These are phyloP conservation scores for Canavalia ensiformis DNA, from an alignment of 306 rosid species.

Conservation along the genomic window DNA sequence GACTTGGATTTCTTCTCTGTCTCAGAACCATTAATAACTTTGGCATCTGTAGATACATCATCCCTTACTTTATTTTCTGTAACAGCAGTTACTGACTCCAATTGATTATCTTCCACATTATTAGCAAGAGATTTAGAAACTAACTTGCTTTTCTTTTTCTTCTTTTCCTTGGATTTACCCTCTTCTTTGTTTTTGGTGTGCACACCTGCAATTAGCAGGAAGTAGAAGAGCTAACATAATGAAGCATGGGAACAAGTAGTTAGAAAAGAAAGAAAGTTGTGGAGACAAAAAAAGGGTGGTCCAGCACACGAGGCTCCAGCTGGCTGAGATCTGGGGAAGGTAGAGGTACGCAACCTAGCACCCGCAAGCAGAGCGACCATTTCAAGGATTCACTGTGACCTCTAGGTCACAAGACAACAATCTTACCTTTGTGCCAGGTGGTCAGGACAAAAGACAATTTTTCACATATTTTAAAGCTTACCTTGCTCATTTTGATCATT, in stretches of 20 bases:
- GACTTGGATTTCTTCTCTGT: slow-evolving; percentile 61
- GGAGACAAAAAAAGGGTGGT: not conserved
- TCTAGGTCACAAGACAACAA: not conserved
- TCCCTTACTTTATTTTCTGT: slow-evolving; percentile 51
- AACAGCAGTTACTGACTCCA: slow-evolving; percentile 40
- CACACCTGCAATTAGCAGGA: slow-evolving; percentile 44
- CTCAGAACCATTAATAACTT: slow-evolving; percentile 50
- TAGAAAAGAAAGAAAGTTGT: not conserved
- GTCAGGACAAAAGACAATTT: not conserved
- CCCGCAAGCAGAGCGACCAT: not conserved
- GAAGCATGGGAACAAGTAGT: slow-evolving; percentile 5
- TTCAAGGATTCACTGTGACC: not conserved
- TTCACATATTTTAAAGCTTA: slow-evolving; percentile 45
- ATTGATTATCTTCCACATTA: slow-evolving; percentile 44
- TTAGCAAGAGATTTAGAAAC: slow-evolving; percentile 56
- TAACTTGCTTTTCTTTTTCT: slow-evolving; percentile 62
- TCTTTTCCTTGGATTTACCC: slow-evolving; percentile 61
- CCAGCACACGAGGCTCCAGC: not conserved
- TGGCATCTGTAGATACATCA: slow-evolving; percentile 45
- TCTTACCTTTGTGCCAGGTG: not conserved
- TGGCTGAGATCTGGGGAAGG: not conserved
- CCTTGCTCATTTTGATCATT: slow-evolving; percentile 61
- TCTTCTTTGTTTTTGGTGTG: slow-evolving; percentile 44
- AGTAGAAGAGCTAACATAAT: slow-evolving; percentile 9
- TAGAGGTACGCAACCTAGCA: not conserved